These are phyloP conservation scores for Penicillium griseofulvum DNA, from an alignment of 2,329 filamentous ascomycete genomes.

Conservation along the genomic window DNA sequence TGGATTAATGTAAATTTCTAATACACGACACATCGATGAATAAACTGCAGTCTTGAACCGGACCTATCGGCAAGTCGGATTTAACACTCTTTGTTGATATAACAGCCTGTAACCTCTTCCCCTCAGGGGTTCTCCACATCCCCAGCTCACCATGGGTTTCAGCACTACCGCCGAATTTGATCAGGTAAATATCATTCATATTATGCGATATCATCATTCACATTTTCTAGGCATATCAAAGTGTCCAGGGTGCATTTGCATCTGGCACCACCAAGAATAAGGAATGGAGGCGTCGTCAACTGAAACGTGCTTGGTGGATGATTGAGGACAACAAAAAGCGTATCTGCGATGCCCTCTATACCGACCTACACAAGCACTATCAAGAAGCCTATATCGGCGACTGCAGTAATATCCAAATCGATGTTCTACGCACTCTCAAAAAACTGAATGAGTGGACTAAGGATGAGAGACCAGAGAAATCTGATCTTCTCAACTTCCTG, in stretches of 20 bases:
- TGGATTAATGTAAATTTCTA: neutral
- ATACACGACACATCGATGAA: neutral
- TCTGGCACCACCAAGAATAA: slow-evolving; percentile 15
- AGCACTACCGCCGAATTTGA: slow-evolving; percentile 16
- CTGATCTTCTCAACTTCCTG: slow-evolving; percentile 30
- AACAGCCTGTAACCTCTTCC: neutral
- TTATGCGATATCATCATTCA: neutral
- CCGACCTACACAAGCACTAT: slow-evolving; percentile 17
- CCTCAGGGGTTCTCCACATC: slow-evolving; percentile 4
- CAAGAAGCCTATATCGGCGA: slow-evolving; percentile 17
- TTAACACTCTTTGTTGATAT: neutral
- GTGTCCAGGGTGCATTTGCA: slow-evolving; percentile 11
- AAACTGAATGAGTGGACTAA: slow-evolving; percentile 44
- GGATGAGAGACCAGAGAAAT: slow-evolving; percentile 31
- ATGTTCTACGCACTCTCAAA: slow-evolving; percentile 39
- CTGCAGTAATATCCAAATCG: slow-evolving; percentile 28
- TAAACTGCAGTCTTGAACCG: neutral
- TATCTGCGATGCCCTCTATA: slow-evolving; percentile 14
- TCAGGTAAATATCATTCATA: slow-evolving; percentile 4
- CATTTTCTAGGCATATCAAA: slow-evolving; percentile 14
- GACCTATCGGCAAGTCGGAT: neutral
- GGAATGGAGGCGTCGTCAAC: slow-evolving; percentile 17
- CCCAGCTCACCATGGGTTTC: slow-evolving; percentile 11
- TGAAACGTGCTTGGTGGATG: slow-evolving; percentile 23
- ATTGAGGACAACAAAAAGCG: slow-evolving; percentile 20